A percentile compares a stretch with the other conserved stretches of the same genome.
These are phyloP conservation scores for Penicillium daleae DNA, from an alignment of 495 filamentous ascomycete genomes.

Conservation along the genomic window DNA sequence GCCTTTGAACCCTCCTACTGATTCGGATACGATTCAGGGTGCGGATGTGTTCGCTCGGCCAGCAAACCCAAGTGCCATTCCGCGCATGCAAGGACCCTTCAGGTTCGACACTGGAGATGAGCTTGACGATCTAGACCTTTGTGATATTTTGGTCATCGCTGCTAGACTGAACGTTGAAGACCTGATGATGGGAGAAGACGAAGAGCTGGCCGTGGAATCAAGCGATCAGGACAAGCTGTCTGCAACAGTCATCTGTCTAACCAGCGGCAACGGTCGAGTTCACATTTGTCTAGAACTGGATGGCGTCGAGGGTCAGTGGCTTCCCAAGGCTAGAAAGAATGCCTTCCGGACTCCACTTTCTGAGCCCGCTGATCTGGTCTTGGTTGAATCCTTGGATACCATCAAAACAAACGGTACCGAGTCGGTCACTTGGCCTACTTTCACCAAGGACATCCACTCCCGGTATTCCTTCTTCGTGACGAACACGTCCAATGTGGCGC, in stretches of 20 bases:
- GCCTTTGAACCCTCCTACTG: conserved; percentile 42
- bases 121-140: conserved; percentile 69
- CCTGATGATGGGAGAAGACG: conserved; percentile 56
- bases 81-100: conserved; percentile 85
- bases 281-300: conserved; percentile 80
- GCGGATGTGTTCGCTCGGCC: conserved; percentile 76
- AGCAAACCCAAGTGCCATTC: conserved; percentile 67
- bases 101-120: conserved; percentile 66
- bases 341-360: conserved; percentile 43
- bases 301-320: conserved; percentile 83
- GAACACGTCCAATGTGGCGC: conserved; percentile 67
- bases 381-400: conserved; percentile 65
- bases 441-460: conserved; percentile 72
- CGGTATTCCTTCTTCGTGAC: conserved; percentile 82
- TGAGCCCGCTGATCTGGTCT: conserved; percentile 47
- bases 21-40: conserved; percentile 45
- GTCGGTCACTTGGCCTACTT: conserved; percentile 66
- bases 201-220: conserved; percentile 51
- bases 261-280: conserved; percentile 72
- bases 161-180: conserved; percentile 56
- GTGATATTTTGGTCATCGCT: conserved; percentile 62
- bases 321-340: conserved; percentile 62
- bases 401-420: conserved; percentile 53
- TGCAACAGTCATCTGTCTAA: conserved; percentile 71
- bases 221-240: conserved; percentile 68